A percentile compares a stretch with the other conserved stretches of the same genome.
Conservation (phyloP, 78 protist genomes). For the Dictyostelium brefeldianum region DNA sequence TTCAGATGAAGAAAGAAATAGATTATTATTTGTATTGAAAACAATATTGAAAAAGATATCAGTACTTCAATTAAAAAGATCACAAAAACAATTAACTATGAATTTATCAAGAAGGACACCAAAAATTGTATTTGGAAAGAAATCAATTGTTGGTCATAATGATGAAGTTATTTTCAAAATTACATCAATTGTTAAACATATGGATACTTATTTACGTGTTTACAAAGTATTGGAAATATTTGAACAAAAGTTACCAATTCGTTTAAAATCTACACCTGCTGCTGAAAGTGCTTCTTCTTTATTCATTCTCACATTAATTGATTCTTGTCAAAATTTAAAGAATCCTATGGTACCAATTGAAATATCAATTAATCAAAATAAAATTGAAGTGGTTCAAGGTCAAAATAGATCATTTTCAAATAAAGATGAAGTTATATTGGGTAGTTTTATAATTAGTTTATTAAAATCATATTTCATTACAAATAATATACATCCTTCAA, state of each 20-base stretch:
- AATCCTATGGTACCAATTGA: conserved; percentile 59
- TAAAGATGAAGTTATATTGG: conserved; percentile 32
- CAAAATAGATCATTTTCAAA: conserved; percentile 36
- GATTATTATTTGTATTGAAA: conserved; percentile 61
- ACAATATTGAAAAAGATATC: conserved; percentile 28
- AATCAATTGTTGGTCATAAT: background rate
- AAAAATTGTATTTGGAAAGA: conserved; percentile 51
- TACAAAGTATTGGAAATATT: conserved; percentile 25
- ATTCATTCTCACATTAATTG: conserved; percentile 35
- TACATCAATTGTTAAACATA: conserved; percentile 51
- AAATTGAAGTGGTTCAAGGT: conserved; percentile 47
- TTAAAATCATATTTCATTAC: conserved; percentile 14
- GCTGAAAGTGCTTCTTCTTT: background rate
- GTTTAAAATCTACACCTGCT: conserved; percentile 40
- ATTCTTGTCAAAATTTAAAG: conserved; percentile 15
- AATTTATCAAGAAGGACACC: conserved; percentile 41
- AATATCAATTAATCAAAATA: conserved; percentile 29
- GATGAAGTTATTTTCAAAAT: conserved; percentile 26
- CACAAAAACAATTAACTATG: conserved; percentile 60
- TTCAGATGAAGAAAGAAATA: conserved; percentile 30
- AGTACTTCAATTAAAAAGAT: conserved; percentile 51
- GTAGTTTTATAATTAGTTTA: conserved; percentile 33
- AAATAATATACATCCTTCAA: conserved; percentile 15
- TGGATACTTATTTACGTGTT: conserved; percentile 57
- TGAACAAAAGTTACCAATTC: conserved; percentile 38